Conservation (phyloP, 176 grass and related monocot genomes). For the Cenchrus purpureus region DNA sequence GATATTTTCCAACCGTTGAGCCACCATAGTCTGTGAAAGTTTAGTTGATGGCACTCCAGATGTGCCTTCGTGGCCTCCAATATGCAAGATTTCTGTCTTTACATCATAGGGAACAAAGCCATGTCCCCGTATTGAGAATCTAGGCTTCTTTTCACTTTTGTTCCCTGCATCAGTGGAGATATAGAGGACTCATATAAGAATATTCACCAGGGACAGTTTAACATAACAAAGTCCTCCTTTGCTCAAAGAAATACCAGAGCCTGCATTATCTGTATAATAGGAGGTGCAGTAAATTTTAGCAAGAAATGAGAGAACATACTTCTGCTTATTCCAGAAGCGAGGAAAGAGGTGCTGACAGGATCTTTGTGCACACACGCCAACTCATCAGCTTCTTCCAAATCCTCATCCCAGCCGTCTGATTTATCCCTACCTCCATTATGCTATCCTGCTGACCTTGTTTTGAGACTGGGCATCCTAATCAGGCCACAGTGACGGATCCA, state of each 20-base stretch:
- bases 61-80: conserved; percentile 28
- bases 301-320: conserved; percentile 36
- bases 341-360: conserved; percentile 19
- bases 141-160: conserved; percentile 56
- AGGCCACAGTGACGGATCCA: conserved; percentile 18
- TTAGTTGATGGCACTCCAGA: conserved; percentile 38
- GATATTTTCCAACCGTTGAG: conserved; percentile 52
- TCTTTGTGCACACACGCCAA: conserved; percentile 42
- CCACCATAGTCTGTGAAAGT: conserved; percentile 37
- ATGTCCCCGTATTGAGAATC: conserved; percentile 59
- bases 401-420: conserved; percentile 47
- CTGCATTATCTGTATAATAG: conserved; percentile 9
- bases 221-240: not conserved
- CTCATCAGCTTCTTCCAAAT: conserved; percentile 55
- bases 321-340: conserved; percentile 40
- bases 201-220: not conserved
- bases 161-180: conserved; percentile 44
- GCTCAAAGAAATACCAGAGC: not conserved
- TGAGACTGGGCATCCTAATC: conserved; percentile 32
- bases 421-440: conserved; percentile 36
- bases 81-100: conserved; percentile 41
- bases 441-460: conserved; percentile 22
- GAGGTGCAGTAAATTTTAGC: conserved; percentile 14
- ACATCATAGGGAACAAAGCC: conserved; percentile 33
- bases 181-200: conserved; percentile 20